phyloP scores from a whole-genome alignment of 495 filamentous ascomycete species.

The Pyrenula massariospora region DNA sequence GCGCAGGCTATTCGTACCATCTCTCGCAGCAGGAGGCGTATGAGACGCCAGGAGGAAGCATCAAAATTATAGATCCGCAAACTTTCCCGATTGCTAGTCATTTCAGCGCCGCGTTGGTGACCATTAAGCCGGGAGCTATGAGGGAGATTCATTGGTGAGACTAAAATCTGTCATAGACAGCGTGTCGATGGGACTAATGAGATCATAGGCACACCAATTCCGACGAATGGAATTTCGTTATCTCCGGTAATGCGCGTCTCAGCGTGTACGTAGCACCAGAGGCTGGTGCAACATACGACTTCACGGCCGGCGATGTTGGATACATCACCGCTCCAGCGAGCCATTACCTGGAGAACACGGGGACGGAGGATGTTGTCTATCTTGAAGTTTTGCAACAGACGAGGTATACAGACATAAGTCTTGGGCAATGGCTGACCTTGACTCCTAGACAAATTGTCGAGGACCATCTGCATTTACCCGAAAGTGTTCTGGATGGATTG shows the following conservation, averaged over 20 bases:
- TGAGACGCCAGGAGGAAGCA: slow-evolving; percentile 34
- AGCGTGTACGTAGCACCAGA: slow-evolving; percentile 41
- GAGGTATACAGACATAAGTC: slow-evolving; percentile 41
- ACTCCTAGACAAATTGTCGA: slow-evolving; percentile 41
- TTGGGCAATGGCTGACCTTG: slow-evolving; percentile 39
- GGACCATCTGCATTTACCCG: slow-evolving; percentile 37
- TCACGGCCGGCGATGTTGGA: slow-evolving; percentile 48
- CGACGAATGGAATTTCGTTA: slow-evolving; percentile 57
- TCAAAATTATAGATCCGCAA: slow-evolving; percentile 43
- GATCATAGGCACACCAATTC: slow-evolving; percentile 12
- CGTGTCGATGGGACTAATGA: not conserved
- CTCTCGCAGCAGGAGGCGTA: slow-evolving; percentile 36
- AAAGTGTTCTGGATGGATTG: slow-evolving; percentile 26
- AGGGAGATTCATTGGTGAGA: slow-evolving; percentile 60
- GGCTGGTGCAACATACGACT: slow-evolving; percentile 48
- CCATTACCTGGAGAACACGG: slow-evolving; percentile 54
- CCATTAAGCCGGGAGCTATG: slow-evolving; percentile 48
- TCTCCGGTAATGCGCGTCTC: slow-evolving; percentile 44
- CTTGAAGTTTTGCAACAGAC: slow-evolving; percentile 47
- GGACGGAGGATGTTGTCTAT: slow-evolving; percentile 44
- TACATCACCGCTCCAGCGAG: slow-evolving; percentile 39
- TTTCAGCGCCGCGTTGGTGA: slow-evolving; percentile 34
- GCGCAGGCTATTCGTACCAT: slow-evolving; percentile 41
- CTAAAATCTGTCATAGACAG: slow-evolving; percentile 21
- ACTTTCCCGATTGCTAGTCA: slow-evolving; percentile 38